Base-by-base conservation (phyloP, 805 yeast species). In the Barnettozyma siamensis region DNA sequence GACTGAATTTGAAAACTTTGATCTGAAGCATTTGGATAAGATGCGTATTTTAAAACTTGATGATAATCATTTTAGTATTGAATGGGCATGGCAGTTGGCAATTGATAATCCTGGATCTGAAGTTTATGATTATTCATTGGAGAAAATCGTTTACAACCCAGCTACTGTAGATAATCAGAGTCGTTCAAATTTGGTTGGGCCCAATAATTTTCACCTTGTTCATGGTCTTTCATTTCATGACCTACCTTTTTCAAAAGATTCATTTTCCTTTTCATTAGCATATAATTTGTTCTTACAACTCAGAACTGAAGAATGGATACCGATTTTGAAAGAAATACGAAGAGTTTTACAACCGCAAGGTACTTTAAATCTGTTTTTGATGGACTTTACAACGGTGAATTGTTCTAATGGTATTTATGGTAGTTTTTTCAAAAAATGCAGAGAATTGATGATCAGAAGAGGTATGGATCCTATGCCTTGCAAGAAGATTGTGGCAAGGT, bases 381-480 rank as follows among this genome's bases (percentile, higher is more conserved):
- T 49, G 45, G 61, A 57, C 29, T 46, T 51, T 20, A 38, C 44
- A 1, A n/a, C 47, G 8, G 21, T 54, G 6, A 54, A 54, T 41
- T 52, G 57, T 27, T 28, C 28, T 13, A 51, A 47, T 32, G 39
- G 35, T 11, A 21, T 21, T 3, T 54, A 49, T 32, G 21, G 26
- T 4, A 36, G 37, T 3, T 54, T 51, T 30, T 49, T 49, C 20
- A 13, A n/a, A 0, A 47, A 27, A 29, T 11, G 54, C 3, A 44
- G 47, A 37, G 40, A 40, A 2, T 17, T 47, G 4, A 12, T 53
- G 20, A 17, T 15, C 3, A 48, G 45, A 11, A 48, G 42, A 19
- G 51, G 50, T 1, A 44, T 54, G 13, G 59, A 57, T 38, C 59
- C 58, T 16, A 47, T 40, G 39, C 61, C 61, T 8, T 54, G 59